phyloP scores from a whole-genome alignment of 345 rosid genomes.

The Garcia nutans region DNA sequence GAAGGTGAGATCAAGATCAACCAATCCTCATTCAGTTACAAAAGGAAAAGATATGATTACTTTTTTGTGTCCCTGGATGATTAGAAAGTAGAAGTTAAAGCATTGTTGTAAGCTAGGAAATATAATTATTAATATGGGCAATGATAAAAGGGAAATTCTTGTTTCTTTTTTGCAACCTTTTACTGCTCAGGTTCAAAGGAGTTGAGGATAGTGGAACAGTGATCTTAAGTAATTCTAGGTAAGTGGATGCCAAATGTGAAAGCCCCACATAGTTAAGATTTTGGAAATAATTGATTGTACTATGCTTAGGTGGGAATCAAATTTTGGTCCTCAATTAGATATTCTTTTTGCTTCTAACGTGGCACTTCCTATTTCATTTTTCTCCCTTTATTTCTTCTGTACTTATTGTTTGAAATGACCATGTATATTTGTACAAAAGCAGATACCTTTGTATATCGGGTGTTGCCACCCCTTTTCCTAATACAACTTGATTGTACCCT shows the following conservation, averaged over 20 bases:
- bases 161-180: not conserved
- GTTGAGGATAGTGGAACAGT: not conserved
- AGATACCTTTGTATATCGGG: not conserved
- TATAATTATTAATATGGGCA: not conserved
- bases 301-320: not conserved
- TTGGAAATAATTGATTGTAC: not conserved
- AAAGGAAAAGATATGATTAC: slow-evolving; percentile 17
- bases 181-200: not conserved
- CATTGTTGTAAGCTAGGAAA: slow-evolving; percentile 6
- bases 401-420: not conserved
- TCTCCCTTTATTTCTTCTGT: not conserved
- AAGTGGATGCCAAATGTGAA: not conserved
- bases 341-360: not conserved
- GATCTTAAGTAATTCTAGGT: not conserved
- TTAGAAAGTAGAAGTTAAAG: slow-evolving; percentile 6
- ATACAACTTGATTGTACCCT: not conserved
- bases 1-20: slow-evolving; percentile 18
- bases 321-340: not conserved
- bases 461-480: not conserved
- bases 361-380: not conserved
- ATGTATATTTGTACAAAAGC: slow-evolving; percentile 4
- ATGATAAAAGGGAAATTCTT: not conserved
- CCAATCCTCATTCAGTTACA: slow-evolving; percentile 30
- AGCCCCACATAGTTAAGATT: not conserved
- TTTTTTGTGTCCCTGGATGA: slow-evolving; percentile 17